Conservation (phyloP, 306 rosid genomes). For the Begonia fuchsioides region DNA sequence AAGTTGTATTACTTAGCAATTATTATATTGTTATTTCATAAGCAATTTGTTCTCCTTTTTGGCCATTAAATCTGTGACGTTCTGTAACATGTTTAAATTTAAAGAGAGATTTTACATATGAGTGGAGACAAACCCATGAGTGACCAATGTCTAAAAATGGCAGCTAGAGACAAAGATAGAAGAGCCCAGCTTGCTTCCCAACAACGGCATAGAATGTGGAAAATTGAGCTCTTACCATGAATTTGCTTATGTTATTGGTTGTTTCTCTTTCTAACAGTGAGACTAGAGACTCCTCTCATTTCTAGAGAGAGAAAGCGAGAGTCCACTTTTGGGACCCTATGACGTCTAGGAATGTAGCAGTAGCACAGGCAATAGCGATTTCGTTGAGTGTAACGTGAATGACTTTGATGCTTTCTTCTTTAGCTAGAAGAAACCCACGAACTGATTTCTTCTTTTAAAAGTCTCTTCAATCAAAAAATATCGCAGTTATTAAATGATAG, state of each 20-base stretch:
- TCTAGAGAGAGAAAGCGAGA: constrained; percentile 5
- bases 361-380: constrained; percentile 15
- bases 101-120: background rate
- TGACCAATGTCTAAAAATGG: constrained; percentile 2
- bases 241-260: background rate
- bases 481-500: constrained; percentile 12
- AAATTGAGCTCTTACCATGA: constrained; percentile 18
- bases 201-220: constrained; percentile 50
- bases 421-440: constrained; percentile 29
- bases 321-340: constrained; percentile 33
- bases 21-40: no score
- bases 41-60: no score
- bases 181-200: constrained; percentile 59
- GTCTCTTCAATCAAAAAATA: constrained; percentile 31
- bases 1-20: no score
- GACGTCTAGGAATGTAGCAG: constrained; percentile 42
- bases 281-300: constrained; percentile 2
- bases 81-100: no score
- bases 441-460: constrained; percentile 35
- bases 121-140: constrained; percentile 7
- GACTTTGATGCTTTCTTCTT: constrained; percentile 22
- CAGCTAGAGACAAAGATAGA: constrained; percentile 38
- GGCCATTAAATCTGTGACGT: no score
- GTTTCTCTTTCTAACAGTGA: background rate
- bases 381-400: constrained; percentile 3